Base-by-base conservation (phyloP, 1,284 basidiomycete species). In the Schizophyllum amplum region DNA sequence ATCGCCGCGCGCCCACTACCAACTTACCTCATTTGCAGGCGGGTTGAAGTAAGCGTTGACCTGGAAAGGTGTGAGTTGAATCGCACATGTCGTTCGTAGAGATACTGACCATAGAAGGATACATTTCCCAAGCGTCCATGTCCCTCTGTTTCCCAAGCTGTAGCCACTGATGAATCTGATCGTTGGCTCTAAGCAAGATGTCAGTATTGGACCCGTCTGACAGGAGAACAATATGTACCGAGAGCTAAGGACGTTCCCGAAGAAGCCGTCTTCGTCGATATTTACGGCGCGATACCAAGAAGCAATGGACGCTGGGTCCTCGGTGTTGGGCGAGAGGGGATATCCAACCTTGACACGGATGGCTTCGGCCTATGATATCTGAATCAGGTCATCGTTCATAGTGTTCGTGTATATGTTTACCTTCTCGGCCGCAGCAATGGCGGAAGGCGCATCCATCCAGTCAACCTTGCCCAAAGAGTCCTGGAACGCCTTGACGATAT, bases 361-460 rank as follows among this genome's bases (percentile, higher is more conserved):
- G 1, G 82, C 84, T 65, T 90, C 83, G 15, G 90, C 92, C 82
- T 86, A 57, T 25, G 20, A 24, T 47, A 50, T n/a, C 21, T 7
- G 9, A 13, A 47, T 62, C 11, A 62, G 57, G 6, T 27, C 5
- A 15, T 47, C 24, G 20, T 42, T 24, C 22, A 42, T 13, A 21
- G 53, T 17, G 20, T 9, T 33, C 4, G 50, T 20, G 3, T 24
- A 53, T 25, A 57, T 48, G 46, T 59, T 49, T 26, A 84, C 87
- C 80, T 99, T 99, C 68, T 89, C 83, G 47, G 87, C 83, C 1
- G 96, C 96, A 55, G 86, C 90, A 46, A 78, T 75, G 20, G 91
- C 86, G 6, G 93, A 94, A 65, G 86, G 73, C 51, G 86, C 71
- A 69, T 99, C 96, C 87, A 99, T 93, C 96, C 96, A 99, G 51